A percentile compares a stretch with the other conserved stretches of the same genome.
Conservation (phyloP, 2,329 filamentous ascomycete species). For the Sarocladiaceae sp. region DNA sequence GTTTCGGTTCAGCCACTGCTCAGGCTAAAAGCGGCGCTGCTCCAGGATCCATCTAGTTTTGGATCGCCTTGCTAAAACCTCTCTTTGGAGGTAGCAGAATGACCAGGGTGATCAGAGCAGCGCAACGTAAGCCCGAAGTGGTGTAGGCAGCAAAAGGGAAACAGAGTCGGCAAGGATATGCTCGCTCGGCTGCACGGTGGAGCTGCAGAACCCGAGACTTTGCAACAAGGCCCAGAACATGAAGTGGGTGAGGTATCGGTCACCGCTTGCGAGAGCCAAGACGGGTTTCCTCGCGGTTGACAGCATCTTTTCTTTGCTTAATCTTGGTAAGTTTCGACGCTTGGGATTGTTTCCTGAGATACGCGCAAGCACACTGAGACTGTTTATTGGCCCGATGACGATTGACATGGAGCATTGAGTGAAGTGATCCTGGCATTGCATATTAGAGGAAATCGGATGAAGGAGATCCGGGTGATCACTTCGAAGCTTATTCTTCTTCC, state of each 20-base stretch:
- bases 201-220: neutral
- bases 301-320: neutral
- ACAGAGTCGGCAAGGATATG: neutral
- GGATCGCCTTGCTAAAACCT: too few species aligned
- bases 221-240: neutral
- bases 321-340: neutral
- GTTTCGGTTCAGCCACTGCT: too few species aligned
- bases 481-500: neutral
- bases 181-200: neutral
- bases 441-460: neutral
- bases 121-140: too few species aligned
- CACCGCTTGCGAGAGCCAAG: neutral
- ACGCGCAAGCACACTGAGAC: neutral
- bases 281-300: neutral
- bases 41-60: too few species aligned
- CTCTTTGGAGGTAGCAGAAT: too few species aligned
- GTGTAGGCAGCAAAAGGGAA: constrained; percentile 1
- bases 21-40: too few species aligned
- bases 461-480: constrained; percentile 4
- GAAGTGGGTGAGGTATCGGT: neutral
- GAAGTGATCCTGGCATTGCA: neutral
- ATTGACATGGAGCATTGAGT: neutral
- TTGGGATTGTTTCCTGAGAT: neutral
- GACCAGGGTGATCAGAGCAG: too few species aligned
- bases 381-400: neutral